These are phyloP conservation scores for Oxyria digyna DNA, from an alignment of 148 eudicot species.

Conservation along the genomic window DNA sequence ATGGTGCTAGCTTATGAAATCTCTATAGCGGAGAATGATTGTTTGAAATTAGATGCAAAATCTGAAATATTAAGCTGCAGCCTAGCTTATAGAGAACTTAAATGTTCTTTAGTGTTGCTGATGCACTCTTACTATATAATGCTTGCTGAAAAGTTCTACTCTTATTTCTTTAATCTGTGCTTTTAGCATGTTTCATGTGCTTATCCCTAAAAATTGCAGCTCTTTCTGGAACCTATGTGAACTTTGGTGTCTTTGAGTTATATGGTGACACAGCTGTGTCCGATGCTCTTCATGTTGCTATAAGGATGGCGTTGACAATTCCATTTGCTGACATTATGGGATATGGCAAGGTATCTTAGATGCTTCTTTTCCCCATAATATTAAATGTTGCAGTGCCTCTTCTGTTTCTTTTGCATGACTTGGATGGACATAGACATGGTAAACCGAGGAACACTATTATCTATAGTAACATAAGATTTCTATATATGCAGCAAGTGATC, in stretches of 20 bases:
- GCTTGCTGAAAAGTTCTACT: neutral
- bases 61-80: neutral
- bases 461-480: neutral
- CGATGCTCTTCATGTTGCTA: constrained; percentile 70
- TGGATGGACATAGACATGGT: neutral
- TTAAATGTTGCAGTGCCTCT: neutral
- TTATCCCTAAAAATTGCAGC: constrained; percentile 36
- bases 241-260: constrained; percentile 94
- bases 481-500: neutral
- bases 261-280: constrained; percentile 92
- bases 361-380: neutral
- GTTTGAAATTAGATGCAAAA: neutral
- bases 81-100: neutral
- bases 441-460: neutral
- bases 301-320: constrained; percentile 75
- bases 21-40: neutral
- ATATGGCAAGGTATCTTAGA: constrained; percentile 58
- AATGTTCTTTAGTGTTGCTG: neutral
- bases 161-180: neutral
- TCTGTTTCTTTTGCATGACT: neutral
- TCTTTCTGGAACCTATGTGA: constrained; percentile 79
- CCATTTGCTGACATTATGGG: constrained; percentile 74
- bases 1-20: too few relatives aligned
- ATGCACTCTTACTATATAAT: neutral
- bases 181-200: constrained; percentile 5